A percentile compares a stretch with the other conserved stretches of the same genome.
These are phyloP conservation scores for Megacollybia marginata DNA, from an alignment of 768 basidiomycete genomes.

Conservation along the genomic window DNA sequence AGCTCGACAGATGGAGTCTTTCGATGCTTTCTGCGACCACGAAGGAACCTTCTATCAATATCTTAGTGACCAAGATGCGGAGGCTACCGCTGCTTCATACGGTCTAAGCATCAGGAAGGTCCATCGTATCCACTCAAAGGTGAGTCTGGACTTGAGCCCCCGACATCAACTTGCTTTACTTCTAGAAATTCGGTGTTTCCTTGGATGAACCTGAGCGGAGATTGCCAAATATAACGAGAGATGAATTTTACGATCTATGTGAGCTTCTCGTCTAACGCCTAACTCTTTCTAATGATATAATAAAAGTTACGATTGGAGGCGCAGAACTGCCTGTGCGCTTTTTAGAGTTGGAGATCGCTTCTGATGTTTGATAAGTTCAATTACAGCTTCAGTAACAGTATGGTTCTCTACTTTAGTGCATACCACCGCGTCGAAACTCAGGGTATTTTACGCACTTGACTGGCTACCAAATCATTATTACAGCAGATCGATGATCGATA, in stretches of 20 bases:
- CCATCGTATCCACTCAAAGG: slow-evolving; percentile 28
- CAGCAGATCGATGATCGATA: too few relatives aligned
- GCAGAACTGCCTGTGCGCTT: slow-evolving; percentile 4
- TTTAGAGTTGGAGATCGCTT: slow-evolving; percentile 2
- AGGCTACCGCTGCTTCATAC: slow-evolving; percentile 13
- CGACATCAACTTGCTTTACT: background rate
- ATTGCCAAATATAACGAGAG: slow-evolving; percentile 27
- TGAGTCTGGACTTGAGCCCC: slow-evolving; percentile 4
- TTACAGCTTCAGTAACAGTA: too few relatives aligned
- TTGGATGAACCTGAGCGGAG: slow-evolving; percentile 17
- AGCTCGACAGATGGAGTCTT: slow-evolving; percentile 26
- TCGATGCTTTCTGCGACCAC: slow-evolving; percentile 34
- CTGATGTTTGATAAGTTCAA: too few relatives aligned
- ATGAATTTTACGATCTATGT: slow-evolving; percentile 34
- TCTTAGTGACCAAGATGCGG: slow-evolving; percentile 18
- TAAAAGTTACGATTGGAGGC: background rate
- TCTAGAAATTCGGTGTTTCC: slow-evolving; percentile 27
- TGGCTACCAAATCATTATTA: too few relatives aligned
- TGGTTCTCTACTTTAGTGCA: too few relatives aligned
- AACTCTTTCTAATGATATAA: background rate
- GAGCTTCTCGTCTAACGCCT: slow-evolving; percentile 5
- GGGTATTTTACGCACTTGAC: too few relatives aligned
- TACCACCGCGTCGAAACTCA: too few relatives aligned
- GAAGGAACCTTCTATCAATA: slow-evolving; percentile 27
- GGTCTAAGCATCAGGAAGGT: slow-evolving; percentile 20